Evolutionary conservation across 1,284 basidiomycete genomes (phyloP).

Genomic region (Cryptococcus sp.): DNA sequence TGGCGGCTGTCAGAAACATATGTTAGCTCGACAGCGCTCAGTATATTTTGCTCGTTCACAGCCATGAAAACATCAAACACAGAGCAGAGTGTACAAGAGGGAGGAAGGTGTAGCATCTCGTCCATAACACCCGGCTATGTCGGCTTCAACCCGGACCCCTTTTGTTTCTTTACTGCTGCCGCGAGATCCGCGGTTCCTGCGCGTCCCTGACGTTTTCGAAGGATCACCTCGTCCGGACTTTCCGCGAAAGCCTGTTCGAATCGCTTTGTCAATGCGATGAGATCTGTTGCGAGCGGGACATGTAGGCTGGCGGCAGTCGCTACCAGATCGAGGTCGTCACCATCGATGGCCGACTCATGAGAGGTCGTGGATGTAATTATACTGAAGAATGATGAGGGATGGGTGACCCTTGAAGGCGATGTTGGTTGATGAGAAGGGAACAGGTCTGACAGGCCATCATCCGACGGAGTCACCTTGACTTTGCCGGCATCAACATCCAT

Average conservation of each 20-base stretch:
- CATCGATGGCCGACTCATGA: neutral
- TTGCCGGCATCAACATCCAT: constrained; percentile 12
- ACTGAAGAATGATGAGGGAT: constrained; percentile 45
- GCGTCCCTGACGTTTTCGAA: constrained; percentile 56
- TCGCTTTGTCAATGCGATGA: constrained; percentile 25
- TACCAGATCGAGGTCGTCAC: constrained; percentile 4
- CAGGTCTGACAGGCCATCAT: constrained; percentile 11
- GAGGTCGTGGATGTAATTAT: constrained; percentile 38
- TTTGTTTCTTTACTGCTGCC: constrained; percentile 19
- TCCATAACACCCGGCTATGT: constrained; percentile 9
- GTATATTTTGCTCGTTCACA: neutral
- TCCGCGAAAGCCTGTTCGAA: constrained; percentile 45
- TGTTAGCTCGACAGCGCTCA: constrained; percentile 3
- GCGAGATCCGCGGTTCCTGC: constrained; percentile 39
- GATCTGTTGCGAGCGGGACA: constrained; percentile 34
- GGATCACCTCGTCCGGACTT: constrained; percentile 59
- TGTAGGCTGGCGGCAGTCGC: constrained; percentile 30
- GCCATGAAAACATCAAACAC: neutral
- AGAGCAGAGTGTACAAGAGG: neutral
- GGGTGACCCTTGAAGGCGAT: neutral
- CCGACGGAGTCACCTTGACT: neutral
- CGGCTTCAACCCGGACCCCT: constrained; percentile 13
- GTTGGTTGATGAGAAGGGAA: constrained; percentile 8
- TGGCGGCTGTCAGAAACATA: constrained; percentile 26
- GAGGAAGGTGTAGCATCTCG: constrained; percentile 17